A percentile compares a stretch with the other conserved stretches of the same genome.
These are phyloP conservation scores for Lojkania enalia DNA, from an alignment of 2,329 filamentous ascomycete species.

Conservation along the genomic window DNA sequence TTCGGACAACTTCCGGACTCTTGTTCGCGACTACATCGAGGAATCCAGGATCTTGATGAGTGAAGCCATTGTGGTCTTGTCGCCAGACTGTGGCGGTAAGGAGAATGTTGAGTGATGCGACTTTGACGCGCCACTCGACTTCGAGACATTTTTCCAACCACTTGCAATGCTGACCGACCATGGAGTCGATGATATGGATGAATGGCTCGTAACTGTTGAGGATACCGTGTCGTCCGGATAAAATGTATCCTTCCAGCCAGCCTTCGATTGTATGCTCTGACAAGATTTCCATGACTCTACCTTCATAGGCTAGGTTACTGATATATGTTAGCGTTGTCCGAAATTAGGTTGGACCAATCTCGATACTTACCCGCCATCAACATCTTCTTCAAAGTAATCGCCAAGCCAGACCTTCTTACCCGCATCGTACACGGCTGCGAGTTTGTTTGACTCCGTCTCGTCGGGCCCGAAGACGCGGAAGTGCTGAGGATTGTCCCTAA, in stretches of 20 bases:
- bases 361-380: constrained; percentile 63
- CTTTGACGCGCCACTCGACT: constrained; percentile 73
- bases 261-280: constrained; percentile 75
- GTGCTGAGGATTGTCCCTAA: constrained; percentile 64
- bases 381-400: constrained; percentile 76
- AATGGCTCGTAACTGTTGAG: constrained; percentile 84
- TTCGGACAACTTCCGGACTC: constrained; percentile 76
- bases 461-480: constrained; percentile 81
- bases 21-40: constrained; percentile 80
- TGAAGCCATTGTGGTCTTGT: constrained; percentile 84
- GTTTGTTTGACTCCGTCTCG: constrained; percentile 81
- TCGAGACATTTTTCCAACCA: constrained; percentile 83
- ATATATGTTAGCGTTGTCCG: not conserved
- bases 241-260: constrained; percentile 78
- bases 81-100: constrained; percentile 79
- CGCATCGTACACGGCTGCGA: constrained; percentile 69
- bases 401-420: constrained; percentile 81
- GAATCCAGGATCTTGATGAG: constrained; percentile 79
- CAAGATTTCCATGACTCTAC: constrained; percentile 83
- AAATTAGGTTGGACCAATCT: not conserved
- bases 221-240: constrained; percentile 74
- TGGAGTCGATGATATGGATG: constrained; percentile 80
- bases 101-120: constrained; percentile 78
- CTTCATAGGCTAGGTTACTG: constrained; percentile 64
- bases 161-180: constrained; percentile 86